These are phyloP conservation scores for Pestalotiopsis sp. DNA, from an alignment of 2,329 filamentous ascomycete genomes.

Conservation along the genomic window DNA sequence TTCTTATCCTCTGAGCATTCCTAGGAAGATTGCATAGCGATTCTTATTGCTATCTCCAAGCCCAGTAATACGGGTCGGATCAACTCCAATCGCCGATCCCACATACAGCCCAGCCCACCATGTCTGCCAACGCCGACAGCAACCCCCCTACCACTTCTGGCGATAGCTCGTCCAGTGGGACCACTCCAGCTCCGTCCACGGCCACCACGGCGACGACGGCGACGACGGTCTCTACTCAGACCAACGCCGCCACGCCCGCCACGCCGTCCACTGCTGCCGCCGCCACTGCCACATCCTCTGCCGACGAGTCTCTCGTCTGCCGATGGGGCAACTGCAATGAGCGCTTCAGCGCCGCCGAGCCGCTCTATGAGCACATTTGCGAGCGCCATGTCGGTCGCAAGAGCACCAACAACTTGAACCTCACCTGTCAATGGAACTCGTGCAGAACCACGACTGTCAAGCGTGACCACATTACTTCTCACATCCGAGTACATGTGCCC, in stretches of 20 bases:
- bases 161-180: conserved; percentile 10
- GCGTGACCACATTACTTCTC: conserved; percentile 98
- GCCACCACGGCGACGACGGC: conserved; percentile 6
- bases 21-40: not conserved
- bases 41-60: not conserved
- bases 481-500: conserved; percentile 98
- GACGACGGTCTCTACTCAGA: not conserved
- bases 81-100: not conserved
- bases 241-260: conserved; percentile 46
- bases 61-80: not conserved
- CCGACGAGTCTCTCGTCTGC: conserved; percentile 60
- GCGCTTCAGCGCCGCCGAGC: conserved; percentile 60
- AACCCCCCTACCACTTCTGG: conserved; percentile 7
- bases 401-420: conserved; percentile 96
- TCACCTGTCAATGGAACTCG: conserved; percentile 96
- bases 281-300: conserved; percentile 38
- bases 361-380: conserved; percentile 86
- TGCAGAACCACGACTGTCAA: conserved; percentile 98
- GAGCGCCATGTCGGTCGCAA: conserved; percentile 98
- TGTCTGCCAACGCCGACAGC: conserved; percentile 8
- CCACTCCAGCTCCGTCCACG: conserved; percentile 8
- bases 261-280: conserved; percentile 37
- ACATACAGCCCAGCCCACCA: not conserved
- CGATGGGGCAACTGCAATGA: conserved; percentile 64
- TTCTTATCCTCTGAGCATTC: not conserved